Percentiles rank a stretch among this genome's conserved stretches.
These are phyloP conservation scores for Monilinia aucupariae DNA, from an alignment of 2,329 filamentous ascomycete species.

Conservation along the genomic window DNA sequence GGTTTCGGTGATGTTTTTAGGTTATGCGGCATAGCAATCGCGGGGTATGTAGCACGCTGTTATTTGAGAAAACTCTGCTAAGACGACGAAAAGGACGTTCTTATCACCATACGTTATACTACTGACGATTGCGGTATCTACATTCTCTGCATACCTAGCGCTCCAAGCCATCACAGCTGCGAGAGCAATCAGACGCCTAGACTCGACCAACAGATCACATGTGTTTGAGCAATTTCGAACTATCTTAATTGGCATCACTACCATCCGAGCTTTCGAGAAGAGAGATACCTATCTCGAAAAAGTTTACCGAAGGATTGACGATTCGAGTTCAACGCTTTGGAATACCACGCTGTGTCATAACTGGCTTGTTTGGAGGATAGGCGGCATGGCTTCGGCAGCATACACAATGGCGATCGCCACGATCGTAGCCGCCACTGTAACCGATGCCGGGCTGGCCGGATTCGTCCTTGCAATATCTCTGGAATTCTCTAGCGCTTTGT, in stretches of 20 bases:
- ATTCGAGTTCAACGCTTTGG: constrained; percentile 58
- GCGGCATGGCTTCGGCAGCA: constrained; percentile 53
- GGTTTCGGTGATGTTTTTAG: constrained; percentile 6
- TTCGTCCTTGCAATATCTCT: constrained; percentile 70
- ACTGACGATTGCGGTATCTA: neutral
- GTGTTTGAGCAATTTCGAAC: constrained; percentile 68
- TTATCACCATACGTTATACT: constrained; percentile 61
- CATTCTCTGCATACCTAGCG: constrained; percentile 4
- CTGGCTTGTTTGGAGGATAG: constrained; percentile 17
- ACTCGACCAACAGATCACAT: constrained; percentile 68
- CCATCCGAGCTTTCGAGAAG: constrained; percentile 71
- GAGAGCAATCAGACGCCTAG: constrained; percentile 67
- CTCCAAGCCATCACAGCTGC: constrained; percentile 49
- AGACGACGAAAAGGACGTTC: constrained; percentile 3
- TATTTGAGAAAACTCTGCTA: neutral
- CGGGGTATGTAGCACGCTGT: constrained; percentile 36
- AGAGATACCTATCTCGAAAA: constrained; percentile 56
- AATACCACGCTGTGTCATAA: constrained; percentile 43
- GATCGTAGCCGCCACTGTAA: constrained; percentile 54
- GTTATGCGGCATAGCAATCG: constrained; percentile 57
- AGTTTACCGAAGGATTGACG: constrained; percentile 65
- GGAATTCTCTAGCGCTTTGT: constrained; percentile 58
- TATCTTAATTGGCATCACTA: constrained; percentile 63
- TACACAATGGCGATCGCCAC: constrained; percentile 62
- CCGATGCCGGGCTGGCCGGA: constrained; percentile 64